Conservation (phyloP, 345 rosid genomes). For the Eucalyptus victrix region DNA sequence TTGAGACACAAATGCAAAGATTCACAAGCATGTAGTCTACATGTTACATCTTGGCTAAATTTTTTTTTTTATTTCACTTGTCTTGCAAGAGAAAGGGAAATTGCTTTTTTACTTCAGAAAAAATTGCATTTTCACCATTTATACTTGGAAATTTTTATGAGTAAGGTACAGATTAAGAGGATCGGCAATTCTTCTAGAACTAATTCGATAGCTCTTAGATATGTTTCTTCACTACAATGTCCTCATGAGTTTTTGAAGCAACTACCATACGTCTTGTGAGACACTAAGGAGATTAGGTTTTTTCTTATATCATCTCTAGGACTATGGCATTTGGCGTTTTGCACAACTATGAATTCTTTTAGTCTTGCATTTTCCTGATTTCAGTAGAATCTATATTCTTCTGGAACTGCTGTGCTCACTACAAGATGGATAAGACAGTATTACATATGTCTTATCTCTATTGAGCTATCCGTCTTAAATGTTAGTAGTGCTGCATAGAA, state of each 20-base stretch:
- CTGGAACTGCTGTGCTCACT: not conserved
- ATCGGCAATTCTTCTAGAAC: not conserved
- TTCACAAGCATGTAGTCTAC: not conserved
- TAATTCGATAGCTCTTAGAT: not conserved
- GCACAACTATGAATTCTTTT: not conserved
- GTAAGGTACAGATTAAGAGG: not conserved
- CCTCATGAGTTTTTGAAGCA: not conserved
- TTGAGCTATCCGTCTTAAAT: not conserved
- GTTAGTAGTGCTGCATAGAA: not conserved
- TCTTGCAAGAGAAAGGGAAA: not conserved
- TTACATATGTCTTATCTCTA: not conserved
- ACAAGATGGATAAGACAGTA: not conserved
- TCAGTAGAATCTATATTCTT: not conserved
- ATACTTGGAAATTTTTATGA: not conserved
- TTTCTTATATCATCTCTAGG: not conserved
- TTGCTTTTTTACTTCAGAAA: not conserved
- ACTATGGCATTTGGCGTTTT: not conserved
- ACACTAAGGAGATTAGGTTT: not conserved
- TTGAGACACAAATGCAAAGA: not conserved
- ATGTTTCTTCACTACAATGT: not conserved
- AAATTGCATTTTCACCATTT: not conserved
- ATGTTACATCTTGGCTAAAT: not conserved
- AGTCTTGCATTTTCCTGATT: not conserved
- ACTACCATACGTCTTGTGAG: not conserved
- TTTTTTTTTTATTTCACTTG: not conserved